Percentiles rank a stretch among this genome's conserved stretches.
Evolutionary conservation across 176 grass and related monocot species (phyloP).

Genomic region (Rhynchospora pubera): DNA sequence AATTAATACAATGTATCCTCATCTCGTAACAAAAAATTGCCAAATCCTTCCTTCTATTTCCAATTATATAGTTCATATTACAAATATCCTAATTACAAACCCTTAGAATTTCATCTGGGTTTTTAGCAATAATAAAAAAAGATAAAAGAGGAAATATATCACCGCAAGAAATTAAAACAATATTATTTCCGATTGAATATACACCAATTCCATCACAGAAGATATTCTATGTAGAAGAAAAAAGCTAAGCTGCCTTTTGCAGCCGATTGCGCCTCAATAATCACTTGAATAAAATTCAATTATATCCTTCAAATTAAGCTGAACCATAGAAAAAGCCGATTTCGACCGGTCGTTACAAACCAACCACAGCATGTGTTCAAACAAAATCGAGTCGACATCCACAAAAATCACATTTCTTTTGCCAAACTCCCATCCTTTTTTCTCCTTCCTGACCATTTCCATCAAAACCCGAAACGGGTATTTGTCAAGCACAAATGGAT

Average conservation of each 20-base stretch:
- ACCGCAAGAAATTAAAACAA: not conserved
- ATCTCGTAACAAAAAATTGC: not conserved
- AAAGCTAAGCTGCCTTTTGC: not conserved
- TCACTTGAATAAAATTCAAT: conserved; percentile 96
- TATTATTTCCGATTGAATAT: not conserved
- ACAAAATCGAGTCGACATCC: conserved; percentile 76
- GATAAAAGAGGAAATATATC: not conserved
- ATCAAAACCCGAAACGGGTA: conserved; percentile 79
- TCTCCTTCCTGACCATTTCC: conserved; percentile 51
- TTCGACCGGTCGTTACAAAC: conserved; percentile 46
- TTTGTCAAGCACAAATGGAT: conserved; percentile 74
- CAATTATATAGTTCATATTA: no score
- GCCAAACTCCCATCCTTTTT: conserved; percentile 16
- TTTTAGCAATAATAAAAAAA: not conserved
- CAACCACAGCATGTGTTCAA: conserved; percentile 93
- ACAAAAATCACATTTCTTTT: conserved; percentile 46
- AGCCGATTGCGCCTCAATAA: conserved; percentile 31
- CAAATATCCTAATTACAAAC: not conserved
- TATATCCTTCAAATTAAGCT: conserved; percentile 88
- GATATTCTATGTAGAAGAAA: not conserved
- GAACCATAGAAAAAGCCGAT: conserved; percentile 43
- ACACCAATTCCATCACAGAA: not conserved
- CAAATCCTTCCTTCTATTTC: not conserved
- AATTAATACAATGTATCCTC: not conserved
- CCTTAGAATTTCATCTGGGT: not conserved